Percentiles rank a stretch among this genome's conserved stretches.
These are phyloP conservation scores for Triticum turgidum DNA, from an alignment of 176 grass and related monocot genomes.

Conservation along the genomic window DNA sequence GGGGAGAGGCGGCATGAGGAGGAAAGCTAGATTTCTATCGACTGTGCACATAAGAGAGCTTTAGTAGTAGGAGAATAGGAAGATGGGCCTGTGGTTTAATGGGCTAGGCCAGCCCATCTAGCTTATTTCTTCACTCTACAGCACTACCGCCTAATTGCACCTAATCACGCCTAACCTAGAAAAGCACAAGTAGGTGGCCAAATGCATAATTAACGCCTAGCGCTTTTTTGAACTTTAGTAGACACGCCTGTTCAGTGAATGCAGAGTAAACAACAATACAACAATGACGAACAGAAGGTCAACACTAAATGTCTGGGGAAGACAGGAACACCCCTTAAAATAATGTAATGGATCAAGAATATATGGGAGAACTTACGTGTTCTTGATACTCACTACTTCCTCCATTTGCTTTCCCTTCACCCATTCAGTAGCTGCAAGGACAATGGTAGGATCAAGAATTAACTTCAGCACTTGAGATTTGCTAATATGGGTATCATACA, in stretches of 20 bases:
- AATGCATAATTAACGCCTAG: too few relatives aligned
- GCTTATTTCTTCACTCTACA: too few relatives aligned
- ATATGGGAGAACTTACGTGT: constrained; percentile 58
- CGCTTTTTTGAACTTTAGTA: too few relatives aligned
- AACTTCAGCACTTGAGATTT: background rate
- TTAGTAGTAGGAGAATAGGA: too few relatives aligned
- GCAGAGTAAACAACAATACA: background rate
- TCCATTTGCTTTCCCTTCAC: constrained; percentile 95
- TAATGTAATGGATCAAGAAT: background rate
- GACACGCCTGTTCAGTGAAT: background rate
- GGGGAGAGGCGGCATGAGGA: too few relatives aligned
- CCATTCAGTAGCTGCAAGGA: constrained; percentile 91
- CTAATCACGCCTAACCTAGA: too few relatives aligned
- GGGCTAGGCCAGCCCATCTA: too few relatives aligned
- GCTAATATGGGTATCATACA: background rate
- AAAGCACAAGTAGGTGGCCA: too few relatives aligned
- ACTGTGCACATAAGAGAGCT: too few relatives aligned
- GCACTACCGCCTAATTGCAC: too few relatives aligned
- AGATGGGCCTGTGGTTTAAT: too few relatives aligned
- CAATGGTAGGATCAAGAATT: background rate
- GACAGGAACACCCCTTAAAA: background rate
- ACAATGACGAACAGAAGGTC: background rate
- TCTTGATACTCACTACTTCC: constrained; percentile 91
- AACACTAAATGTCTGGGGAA: background rate
- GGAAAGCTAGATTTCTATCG: too few relatives aligned